Percentiles rank a stretch among this genome's conserved stretches.
Conservation (phyloP, 495 filamentous ascomycete species). For the Xylaria curta region DNA sequence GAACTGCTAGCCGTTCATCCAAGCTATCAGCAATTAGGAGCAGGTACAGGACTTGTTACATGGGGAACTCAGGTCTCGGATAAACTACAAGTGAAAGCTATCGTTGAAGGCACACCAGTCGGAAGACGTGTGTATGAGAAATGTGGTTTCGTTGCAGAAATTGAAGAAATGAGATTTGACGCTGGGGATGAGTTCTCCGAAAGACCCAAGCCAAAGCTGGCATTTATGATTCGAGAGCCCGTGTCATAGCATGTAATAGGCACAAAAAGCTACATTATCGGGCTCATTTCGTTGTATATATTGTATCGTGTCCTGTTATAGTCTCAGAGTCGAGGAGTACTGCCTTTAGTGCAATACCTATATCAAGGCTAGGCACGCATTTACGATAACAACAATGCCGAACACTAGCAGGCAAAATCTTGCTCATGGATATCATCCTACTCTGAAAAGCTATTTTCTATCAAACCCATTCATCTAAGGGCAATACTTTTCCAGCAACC, state of each 20-base stretch:
- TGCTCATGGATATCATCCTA: too few relatives aligned
- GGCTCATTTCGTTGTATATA: too few relatives aligned
- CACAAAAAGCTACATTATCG: neutral
- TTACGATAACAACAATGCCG: too few relatives aligned
- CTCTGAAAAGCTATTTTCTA: too few relatives aligned
- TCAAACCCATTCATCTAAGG: too few relatives aligned
- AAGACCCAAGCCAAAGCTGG: conserved; percentile 31
- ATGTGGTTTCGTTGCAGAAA: conserved; percentile 30
- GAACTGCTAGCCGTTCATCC: conserved; percentile 59
- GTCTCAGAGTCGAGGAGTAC: too few relatives aligned
- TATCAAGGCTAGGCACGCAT: too few relatives aligned
- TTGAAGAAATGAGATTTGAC: conserved; percentile 36
- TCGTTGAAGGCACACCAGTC: conserved; percentile 36
- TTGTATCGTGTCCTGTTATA: too few relatives aligned
- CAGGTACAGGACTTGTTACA: conserved; percentile 54
- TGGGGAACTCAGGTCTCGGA: conserved; percentile 59
- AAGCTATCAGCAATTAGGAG: conserved; percentile 54
- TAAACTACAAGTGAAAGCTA: conserved; percentile 35
- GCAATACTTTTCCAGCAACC: too few relatives aligned
- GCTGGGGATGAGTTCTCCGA: conserved; percentile 26
- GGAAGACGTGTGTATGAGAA: conserved; percentile 34
- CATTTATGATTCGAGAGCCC: conserved; percentile 35
- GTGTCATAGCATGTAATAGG: neutral
- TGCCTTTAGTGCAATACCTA: too few relatives aligned
- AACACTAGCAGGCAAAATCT: too few relatives aligned